phyloP scores from a whole-genome alignment of 2,329 filamentous ascomycete genomes.

The Aspergillus pseudoterreus region DNA sequence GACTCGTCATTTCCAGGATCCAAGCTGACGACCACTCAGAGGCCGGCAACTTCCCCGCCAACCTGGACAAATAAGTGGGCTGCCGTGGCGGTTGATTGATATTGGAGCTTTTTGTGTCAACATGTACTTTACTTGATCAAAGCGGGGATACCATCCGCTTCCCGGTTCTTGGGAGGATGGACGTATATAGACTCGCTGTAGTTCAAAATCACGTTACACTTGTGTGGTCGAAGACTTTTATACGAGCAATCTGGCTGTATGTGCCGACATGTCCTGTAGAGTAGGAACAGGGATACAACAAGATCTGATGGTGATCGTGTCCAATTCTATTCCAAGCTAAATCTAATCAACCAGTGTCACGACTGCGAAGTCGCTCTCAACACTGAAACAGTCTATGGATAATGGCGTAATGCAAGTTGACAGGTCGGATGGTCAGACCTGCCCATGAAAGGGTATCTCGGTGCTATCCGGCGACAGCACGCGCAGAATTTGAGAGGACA shows the following conservation, averaged over 20 bases:
- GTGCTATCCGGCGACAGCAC: conserved; percentile 6
- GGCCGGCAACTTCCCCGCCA: conserved; percentile 54
- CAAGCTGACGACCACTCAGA: conserved; percentile 35
- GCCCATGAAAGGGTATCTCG: conserved; percentile 7
- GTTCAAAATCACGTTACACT: conserved; percentile 17
- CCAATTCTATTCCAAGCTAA: background rate
- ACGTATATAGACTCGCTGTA: conserved; percentile 31
- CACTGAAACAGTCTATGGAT: conserved; percentile 3
- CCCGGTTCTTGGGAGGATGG: conserved; percentile 20
- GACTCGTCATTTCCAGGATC: background rate
- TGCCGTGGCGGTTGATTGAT: conserved; percentile 23
- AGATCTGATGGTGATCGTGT: too few relatives aligned
- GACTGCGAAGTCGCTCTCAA: background rate
- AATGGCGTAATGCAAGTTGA: background rate
- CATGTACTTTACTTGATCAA: conserved; percentile 38
- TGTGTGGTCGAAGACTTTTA: background rate
- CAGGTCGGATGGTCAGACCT: background rate
- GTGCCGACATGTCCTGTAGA: background rate
- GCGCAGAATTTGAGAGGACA: conserved; percentile 6
- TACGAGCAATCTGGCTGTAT: background rate
- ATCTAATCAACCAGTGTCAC: background rate
- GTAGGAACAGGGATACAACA: background rate
- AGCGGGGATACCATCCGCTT: conserved; percentile 28
- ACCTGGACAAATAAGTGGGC: conserved; percentile 43
- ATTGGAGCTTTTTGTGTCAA: conserved; percentile 30